Evolutionary conservation across 257 asterid species (phyloP), one percentile per base, ranked within the genome.

Genomic region (Plectranthus barbatus): DNA sequence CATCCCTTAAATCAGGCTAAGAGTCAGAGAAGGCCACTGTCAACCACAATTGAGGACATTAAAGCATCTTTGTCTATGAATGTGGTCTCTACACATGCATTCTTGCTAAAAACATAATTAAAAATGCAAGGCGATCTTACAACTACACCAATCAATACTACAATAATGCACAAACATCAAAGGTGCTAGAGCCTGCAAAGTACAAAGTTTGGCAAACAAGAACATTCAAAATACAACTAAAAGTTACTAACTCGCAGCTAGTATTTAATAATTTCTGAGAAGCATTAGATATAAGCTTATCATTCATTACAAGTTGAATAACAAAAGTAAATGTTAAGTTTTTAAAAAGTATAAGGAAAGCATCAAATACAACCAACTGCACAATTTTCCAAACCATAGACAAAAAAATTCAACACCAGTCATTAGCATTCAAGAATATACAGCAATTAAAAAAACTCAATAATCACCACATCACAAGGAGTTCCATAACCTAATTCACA

Each of bases 401-500:
- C 49, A 14, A 50, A 62, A 57, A 11, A 11, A 55, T n/a, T 5
- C 48, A 50, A 66, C 39, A 51, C 4, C 39, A 62, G 60, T 40
- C 20, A 31, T 54, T 6, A 50, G 54, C 29, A 9, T 15, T 50
- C 26, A 10, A 36, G 42, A 48, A 17, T 4, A 36, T 8, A 42
- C 29, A 63, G 10, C 62, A 58, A 67, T 23, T 11, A 61, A 68
- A 26, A 53, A 36, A 24, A 3, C 40, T 62, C 19, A 69, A 46
- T 7, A 56, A 14, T 53, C 17, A 63, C 31, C 52, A 73, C 46
- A 26, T 26, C 31, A 1, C 31, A 5, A 26, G 5, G 5, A 26
- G n/a, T n/a, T 40, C 13, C 10, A 67, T 7, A 49, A 67, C 51
- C 80, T 51, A 60, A 79, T 34, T 31, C 72, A 78, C 86, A 3